Conservation (phyloP, 768 basidiomycete species). For the Boletus rex-veris region DNA sequence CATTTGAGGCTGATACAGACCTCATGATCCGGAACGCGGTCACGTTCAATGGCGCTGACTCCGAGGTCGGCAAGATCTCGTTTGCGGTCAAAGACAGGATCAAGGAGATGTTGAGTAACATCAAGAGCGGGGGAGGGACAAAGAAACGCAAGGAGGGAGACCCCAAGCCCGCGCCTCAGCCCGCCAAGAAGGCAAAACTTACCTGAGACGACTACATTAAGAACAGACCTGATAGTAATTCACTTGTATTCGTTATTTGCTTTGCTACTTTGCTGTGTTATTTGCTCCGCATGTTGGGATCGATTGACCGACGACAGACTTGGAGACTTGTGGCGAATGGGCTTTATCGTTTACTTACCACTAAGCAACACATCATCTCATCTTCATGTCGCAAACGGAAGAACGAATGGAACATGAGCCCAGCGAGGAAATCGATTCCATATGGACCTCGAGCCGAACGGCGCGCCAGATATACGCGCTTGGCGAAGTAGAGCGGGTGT, state of each 20-base stretch:
- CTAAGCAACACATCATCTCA: no score
- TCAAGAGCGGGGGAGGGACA: slow-evolving; percentile 36
- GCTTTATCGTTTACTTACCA: no score
- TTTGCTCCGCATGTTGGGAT: slow-evolving; percentile 11
- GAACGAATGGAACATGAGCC: slow-evolving; percentile 11
- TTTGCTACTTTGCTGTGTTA: slow-evolving; percentile 32
- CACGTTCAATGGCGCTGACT: slow-evolving; percentile 80
- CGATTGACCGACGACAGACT: no score
- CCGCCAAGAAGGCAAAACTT: slow-evolving; percentile 64
- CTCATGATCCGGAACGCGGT: slow-evolving; percentile 89
- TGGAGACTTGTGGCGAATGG: no score
- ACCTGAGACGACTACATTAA: slow-evolving; percentile 40
- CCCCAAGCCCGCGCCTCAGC: slow-evolving; percentile 52
- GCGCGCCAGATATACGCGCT: slow-evolving; percentile 79
- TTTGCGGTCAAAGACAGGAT: slow-evolving; percentile 47
- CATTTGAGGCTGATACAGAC: slow-evolving; percentile 80
- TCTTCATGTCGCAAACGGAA: slow-evolving; percentile 23
- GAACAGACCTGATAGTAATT: slow-evolving; percentile 30
- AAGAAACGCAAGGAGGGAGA: slow-evolving; percentile 81
- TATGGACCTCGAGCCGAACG: slow-evolving; percentile 79
- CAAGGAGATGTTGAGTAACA: slow-evolving; percentile 50
- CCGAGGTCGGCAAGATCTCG: slow-evolving; percentile 71
- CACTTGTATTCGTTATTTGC: slow-evolving; percentile 26
- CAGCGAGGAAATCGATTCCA: slow-evolving; percentile 58
- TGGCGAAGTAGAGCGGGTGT: slow-evolving; percentile 76